Base-by-base conservation (phyloP, 176 grass and related monocot species). In the Dendrocalamus sinicus region DNA sequence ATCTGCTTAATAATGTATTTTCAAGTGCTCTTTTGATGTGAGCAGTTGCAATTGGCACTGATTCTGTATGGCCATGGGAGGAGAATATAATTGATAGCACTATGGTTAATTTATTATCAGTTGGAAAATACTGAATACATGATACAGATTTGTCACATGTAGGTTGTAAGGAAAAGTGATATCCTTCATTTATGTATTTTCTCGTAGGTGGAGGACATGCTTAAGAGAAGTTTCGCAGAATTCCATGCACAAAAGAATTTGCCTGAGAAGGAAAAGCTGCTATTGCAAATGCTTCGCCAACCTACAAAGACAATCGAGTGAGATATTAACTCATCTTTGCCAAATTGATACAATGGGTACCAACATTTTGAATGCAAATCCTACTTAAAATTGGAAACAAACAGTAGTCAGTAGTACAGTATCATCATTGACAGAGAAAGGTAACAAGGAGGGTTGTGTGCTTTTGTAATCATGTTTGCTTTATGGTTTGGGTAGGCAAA, bases 221-320 rank as follows among this genome's bases (percentile, higher is more conserved):
- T 98, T 67, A 98, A 98, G 90, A 95, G 96, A 94, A 98, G 96
- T 79, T 98, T 98, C 81, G 93, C 96, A 2, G 96, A 98, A 87
- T 98, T 98, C 77, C 81, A 98, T 78, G 85, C 96, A 66, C 96
- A 98, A 76, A 98, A 98, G 91, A 90, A 98, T 84, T 93, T 98
- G 86, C 96, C 96, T 53, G 91, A 98, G 76, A 98, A 92, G 89
- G 91, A 98, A 82, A 91, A 89, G 26, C 86, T 93, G 81, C 89
- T 98, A 87, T 52, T 98, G 73, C 89, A 89, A 85, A 98, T 92
- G 89, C 86, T 95, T 69, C 57, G 88, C 41, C 87, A 95, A 87
- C 88, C 91, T 89, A 82, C 87, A 84, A 87, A 89, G 89, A 85
- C 77, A 77, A 93, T 98, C 39, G 91, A 95, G 95, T 98, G 79